Base-by-base conservation (phyloP, 2,329 filamentous ascomycete species). In the Cercospora zeae-maydis region DNA sequence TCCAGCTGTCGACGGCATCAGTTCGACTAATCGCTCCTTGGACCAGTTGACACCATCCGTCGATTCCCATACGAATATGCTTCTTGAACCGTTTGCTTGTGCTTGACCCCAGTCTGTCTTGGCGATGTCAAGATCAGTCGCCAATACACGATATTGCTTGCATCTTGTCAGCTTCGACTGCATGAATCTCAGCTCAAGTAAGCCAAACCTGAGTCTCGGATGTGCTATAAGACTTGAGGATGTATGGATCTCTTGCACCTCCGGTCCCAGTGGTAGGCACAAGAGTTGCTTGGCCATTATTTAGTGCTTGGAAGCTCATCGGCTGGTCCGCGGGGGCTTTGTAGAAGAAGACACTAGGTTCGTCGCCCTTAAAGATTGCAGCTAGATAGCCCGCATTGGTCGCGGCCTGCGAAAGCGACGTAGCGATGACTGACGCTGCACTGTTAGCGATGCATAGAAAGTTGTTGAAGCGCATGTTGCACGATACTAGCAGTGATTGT, bases 321-420 rank as follows among this genome's bases (percentile, higher is more conserved):
- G 49, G 30, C 16, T 34, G 49, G 31, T 34, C 34, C n/a, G 49
- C 49, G 16, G 49, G 13, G 6, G 49, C 49, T 53, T 53, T 53
- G n/a, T 53, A 53, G n/a, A 53, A 53, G 49, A 53, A 53, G 27
- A 53, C 49, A 11, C 49, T 53, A 21, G 49, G 49, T 34, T 53
- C 49, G 30, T 30, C 30, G n/a, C 49, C 49, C n/a, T 34, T 53
- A n/a, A 53, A 53, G 4, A 53, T 21, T 33, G 49, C 49, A 34
- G 49, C 49, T 9, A 53, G 49, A 53, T 34, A 53, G 9, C 49
- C 49, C 3, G 31, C 49, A n/a, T 53, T 53, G 49, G 49, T 3
- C 13, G 49, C 49, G 6, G 49, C 49, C 19, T 24, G 27, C 16
- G 49, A 10, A 14, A 34, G 49, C 27, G 49, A 30, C 31, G 49